These are phyloP conservation scores for Aspergillus bertholletiae DNA, from an alignment of 495 filamentous ascomycete species.

Conservation along the genomic window DNA sequence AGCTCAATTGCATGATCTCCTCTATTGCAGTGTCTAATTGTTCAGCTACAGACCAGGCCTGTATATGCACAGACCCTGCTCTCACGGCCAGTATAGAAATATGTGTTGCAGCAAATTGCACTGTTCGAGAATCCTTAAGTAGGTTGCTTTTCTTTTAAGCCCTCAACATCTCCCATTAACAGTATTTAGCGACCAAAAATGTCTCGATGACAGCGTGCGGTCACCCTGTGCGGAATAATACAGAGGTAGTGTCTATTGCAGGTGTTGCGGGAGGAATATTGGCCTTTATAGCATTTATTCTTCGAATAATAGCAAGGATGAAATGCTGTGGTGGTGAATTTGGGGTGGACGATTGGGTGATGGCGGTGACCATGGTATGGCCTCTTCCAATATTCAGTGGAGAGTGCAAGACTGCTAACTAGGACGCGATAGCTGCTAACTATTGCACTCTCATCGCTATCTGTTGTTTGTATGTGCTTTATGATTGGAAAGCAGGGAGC, in stretches of 20 bases:
- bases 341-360: slow-evolving; percentile 30
- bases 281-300: slow-evolving; percentile 23
- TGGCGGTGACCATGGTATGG: slow-evolving; percentile 28
- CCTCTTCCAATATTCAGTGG: background rate
- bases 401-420: background rate
- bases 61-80: slow-evolving; percentile 21
- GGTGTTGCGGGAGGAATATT: slow-evolving; percentile 21
- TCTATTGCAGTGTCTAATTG: slow-evolving; percentile 22
- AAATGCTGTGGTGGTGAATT: slow-evolving; percentile 22
- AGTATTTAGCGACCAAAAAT: slow-evolving; percentile 27
- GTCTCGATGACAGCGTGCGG: slow-evolving; percentile 26
- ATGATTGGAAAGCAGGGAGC: background rate
- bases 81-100: slow-evolving; percentile 14
- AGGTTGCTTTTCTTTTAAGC: background rate
- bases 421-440: slow-evolving; percentile 13
- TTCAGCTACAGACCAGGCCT: slow-evolving; percentile 19
- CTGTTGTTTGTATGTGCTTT: slow-evolving; percentile 21
- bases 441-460: slow-evolving; percentile 23
- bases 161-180: background rate
- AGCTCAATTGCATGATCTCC: slow-evolving; percentile 24
- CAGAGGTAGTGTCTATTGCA: slow-evolving; percentile 19
- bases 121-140: slow-evolving; percentile 21
- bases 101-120: slow-evolving; percentile 23
- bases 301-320: slow-evolving; percentile 25
- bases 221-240: slow-evolving; percentile 24